Conservation (phyloP, 768 basidiomycete genomes). For the Lactarius indigo region DNA sequence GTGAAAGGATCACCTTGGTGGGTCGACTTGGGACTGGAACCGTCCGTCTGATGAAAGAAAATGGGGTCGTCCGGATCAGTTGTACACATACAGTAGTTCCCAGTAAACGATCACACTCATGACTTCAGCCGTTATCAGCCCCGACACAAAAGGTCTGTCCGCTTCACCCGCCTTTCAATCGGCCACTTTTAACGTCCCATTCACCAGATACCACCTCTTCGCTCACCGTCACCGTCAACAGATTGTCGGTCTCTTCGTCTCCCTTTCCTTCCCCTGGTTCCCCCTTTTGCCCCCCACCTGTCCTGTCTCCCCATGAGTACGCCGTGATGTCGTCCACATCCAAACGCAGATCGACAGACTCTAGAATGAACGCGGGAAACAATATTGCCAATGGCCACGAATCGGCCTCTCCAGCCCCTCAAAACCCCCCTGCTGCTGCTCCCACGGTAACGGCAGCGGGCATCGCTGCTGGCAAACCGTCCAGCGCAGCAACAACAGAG, state of each 20-base stretch:
- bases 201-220: conserved; percentile 13
- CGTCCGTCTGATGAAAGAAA: neutral
- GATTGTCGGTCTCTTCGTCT: conserved; percentile 38
- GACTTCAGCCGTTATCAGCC: conserved; percentile 19
- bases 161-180: neutral
- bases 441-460: neutral
- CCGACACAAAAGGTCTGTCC: conserved; percentile 24
- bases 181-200: neutral
- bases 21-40: neutral
- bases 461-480: neutral
- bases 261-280: conserved; percentile 64
- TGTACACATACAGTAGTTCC: neutral
- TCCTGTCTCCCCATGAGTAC: conserved; percentile 65
- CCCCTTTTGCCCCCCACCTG: conserved; percentile 65
- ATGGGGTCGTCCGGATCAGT: neutral
- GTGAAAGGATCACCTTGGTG: neutral
- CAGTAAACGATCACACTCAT: neutral
- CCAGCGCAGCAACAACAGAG: neutral
- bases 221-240: conserved; percentile 34
- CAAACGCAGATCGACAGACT: conserved; percentile 21
- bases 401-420: neutral
- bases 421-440: neutral
- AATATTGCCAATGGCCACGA: conserved; percentile 14
- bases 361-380: conserved; percentile 22
- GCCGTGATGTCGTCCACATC: conserved; percentile 45